Conservation (phyloP, 1,139 yeast genomes). For the Pichia sp. region DNA sequence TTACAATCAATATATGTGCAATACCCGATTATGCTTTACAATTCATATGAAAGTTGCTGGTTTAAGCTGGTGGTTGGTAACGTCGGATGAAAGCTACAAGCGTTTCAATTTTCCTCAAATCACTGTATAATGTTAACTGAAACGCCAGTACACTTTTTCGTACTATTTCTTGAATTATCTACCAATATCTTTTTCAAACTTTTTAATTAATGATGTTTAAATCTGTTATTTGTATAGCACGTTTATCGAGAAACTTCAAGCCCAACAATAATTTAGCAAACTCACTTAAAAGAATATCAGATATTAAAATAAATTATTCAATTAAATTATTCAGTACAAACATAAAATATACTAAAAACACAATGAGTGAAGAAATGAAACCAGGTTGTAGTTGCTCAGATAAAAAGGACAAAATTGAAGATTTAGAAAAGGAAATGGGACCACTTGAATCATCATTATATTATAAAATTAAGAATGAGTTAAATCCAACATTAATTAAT, state of each 20-base stretch:
- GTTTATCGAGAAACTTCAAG: not conserved
- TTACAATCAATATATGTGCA: too few species aligned
- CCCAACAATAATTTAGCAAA: not conserved
- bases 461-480: slow-evolving; percentile 38
- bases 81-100: too few species aligned
- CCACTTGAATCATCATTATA: slow-evolving; percentile 44
- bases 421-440: slow-evolving; percentile 6
- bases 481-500: slow-evolving; percentile 48
- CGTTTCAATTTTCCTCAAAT: too few species aligned
- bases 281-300: not conserved
- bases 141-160: too few species aligned
- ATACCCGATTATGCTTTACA: too few species aligned
- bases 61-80: too few species aligned
- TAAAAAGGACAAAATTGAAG: slow-evolving; percentile 1
- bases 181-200: too few species aligned
- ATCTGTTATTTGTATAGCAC: not conserved
- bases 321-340: not conserved
- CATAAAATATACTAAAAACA: not conserved
- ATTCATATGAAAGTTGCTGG: too few species aligned
- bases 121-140: too few species aligned
- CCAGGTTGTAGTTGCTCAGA: slow-evolving; percentile 12
- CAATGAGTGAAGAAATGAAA: not conserved
- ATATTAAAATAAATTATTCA: not conserved
- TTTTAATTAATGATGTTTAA: not conserved
- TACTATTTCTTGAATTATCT: too few species aligned